phyloP scores from a whole-genome alignment of 2,329 filamentous ascomycete species.

The Gnomoniopsis smithogilvyi region DNA sequence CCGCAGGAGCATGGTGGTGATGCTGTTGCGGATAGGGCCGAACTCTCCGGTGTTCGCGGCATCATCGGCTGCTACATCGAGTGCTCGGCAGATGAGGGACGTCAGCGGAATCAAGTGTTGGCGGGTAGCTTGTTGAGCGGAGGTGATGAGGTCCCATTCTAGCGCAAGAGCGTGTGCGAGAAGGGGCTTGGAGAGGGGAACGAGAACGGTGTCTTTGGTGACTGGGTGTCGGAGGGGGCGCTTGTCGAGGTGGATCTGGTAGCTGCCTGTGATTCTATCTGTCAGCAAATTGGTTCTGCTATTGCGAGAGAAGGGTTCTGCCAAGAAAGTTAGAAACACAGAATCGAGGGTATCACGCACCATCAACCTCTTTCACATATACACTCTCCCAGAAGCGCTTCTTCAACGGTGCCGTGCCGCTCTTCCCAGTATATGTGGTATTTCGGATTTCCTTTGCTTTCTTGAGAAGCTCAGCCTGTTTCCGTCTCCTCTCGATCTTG shows the following conservation, averaged over 20 bases:
- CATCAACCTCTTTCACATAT: constrained; percentile 62
- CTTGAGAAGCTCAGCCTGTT: constrained; percentile 53
- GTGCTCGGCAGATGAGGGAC: constrained; percentile 75
- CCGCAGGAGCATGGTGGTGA: constrained; percentile 69
- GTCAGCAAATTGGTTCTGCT: constrained; percentile 13
- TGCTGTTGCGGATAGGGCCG: constrained; percentile 53
- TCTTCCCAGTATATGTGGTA: constrained; percentile 16
- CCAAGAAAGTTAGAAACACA: not conserved
- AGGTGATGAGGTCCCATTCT: constrained; percentile 87
- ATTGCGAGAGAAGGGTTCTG: too few relatives aligned
- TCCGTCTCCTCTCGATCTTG: constrained; percentile 46
- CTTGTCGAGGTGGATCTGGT: constrained; percentile 70
- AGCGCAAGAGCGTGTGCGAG: constrained; percentile 83
- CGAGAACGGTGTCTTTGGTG: constrained; percentile 65
- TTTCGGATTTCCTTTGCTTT: constrained; percentile 45
- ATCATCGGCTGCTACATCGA: constrained; percentile 76
- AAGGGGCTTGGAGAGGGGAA: constrained; percentile 74
- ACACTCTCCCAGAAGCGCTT: constrained; percentile 91
- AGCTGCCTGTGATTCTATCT: constrained; percentile 31
- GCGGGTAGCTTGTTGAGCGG: constrained; percentile 78
- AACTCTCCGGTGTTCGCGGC: constrained; percentile 27
- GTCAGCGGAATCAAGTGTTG: constrained; percentile 89
- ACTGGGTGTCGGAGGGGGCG: constrained; percentile 75
- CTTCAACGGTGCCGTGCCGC: constrained; percentile 35
- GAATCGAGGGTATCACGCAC: constrained; percentile 36